Conservation (phyloP, 2,329 filamentous ascomycete genomes). For the Sclerotiophoma versabilis region DNA sequence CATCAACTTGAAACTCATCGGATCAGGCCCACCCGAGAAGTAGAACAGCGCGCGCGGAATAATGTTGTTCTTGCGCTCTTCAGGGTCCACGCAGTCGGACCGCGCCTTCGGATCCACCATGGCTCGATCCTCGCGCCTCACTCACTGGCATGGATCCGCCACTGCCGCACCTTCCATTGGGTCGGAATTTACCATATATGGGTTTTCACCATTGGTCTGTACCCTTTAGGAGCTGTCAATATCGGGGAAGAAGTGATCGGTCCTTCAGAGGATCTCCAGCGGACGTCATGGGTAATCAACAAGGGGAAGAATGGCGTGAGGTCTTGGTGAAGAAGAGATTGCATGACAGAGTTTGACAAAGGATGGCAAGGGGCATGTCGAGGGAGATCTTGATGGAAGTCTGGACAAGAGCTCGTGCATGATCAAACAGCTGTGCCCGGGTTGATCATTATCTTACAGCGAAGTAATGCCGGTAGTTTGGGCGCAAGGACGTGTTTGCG, state of each 20-base stretch:
- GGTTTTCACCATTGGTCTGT: not conserved
- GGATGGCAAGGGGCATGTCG: not conserved
- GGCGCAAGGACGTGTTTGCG: not conserved
- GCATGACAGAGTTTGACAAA: not conserved
- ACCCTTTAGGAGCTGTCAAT: slow-evolving; percentile 8
- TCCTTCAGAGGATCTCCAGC: not conserved
- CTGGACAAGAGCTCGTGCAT: not conserved
- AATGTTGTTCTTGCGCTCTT: not conserved
- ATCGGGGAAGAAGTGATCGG: not conserved
- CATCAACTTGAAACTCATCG: slow-evolving; percentile 1
- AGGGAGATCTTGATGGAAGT: not conserved
- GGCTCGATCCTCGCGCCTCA: not conserved
- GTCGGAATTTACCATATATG: not conserved
- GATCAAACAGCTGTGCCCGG: not conserved
- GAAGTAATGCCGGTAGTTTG: slow-evolving; percentile 9
- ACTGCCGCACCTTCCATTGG: slow-evolving; percentile 1
- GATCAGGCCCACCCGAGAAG: not conserved
- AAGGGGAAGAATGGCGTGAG: not conserved
- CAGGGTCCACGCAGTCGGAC: slow-evolving; percentile 10
- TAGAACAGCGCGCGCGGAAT: not conserved
- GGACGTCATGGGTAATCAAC: too few species aligned
- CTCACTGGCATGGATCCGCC: not conserved
- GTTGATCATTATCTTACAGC: not conserved
- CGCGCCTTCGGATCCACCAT: not conserved
- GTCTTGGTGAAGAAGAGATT: not conserved